A percentile compares a stretch with the other conserved stretches of the same genome.
Evolutionary conservation across 1,284 basidiomycete species (phyloP).

Genomic region (Mycena citricolor): DNA sequence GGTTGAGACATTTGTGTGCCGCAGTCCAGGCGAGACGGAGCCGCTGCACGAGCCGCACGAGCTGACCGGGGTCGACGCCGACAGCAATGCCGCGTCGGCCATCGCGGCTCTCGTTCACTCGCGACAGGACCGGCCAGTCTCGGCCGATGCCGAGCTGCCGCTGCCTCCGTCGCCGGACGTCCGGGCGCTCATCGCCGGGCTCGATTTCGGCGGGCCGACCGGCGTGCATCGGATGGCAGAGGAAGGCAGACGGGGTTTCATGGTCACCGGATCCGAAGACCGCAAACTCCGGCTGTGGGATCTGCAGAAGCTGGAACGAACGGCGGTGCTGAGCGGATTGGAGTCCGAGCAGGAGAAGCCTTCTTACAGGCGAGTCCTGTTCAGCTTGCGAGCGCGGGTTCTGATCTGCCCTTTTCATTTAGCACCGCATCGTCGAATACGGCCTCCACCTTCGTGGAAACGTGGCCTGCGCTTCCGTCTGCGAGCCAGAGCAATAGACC

Average conservation of each 20-base stretch:
- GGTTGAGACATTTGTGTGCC: conserved; percentile 68
- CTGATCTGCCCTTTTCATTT: conserved; percentile 7
- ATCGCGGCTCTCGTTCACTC: conserved; percentile 57
- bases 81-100: conserved; percentile 63
- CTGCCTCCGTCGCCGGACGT: conserved; percentile 57
- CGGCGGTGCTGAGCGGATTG: conserved; percentile 69
- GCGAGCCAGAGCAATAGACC: conserved; percentile 60
- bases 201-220: conserved; percentile 71
- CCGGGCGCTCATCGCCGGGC: conserved; percentile 62
- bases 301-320: conserved; percentile 66
- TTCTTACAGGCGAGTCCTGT: conserved; percentile 54
- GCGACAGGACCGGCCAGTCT: conserved; percentile 33
- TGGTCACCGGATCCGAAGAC: conserved; percentile 83
- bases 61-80: conserved; percentile 50
- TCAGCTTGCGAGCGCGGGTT: conserved; percentile 6
- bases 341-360: conserved; percentile 71
- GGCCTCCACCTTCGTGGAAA: conserved; percentile 61
- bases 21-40: conserved; percentile 38
- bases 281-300: conserved; percentile 83
- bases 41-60: conserved; percentile 52
- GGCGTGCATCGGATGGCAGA: conserved; percentile 54
- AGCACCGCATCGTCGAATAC: conserved; percentile 35
- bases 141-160: conserved; percentile 36
- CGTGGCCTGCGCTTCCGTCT: conserved; percentile 50
- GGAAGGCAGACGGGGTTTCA: conserved; percentile 57